Base-by-base conservation (phyloP, 164 flowering plant genomes). In the Vitis rupestris region DNA sequence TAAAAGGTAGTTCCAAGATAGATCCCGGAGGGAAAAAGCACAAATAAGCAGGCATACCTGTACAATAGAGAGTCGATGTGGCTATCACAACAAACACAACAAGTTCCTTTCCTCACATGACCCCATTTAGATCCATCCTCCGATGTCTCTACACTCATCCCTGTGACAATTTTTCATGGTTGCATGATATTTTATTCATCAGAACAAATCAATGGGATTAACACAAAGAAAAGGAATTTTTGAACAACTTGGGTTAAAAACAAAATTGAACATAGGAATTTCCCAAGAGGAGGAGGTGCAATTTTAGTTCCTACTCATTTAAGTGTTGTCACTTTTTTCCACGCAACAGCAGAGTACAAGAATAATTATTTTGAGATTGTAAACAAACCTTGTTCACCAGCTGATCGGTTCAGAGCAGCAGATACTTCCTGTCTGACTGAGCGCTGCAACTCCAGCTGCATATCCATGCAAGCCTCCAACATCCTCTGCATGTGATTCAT, bases 401-500 rank as follows among this genome's bases (percentile, higher is more conserved):
- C 60, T 47, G 90, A 82, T 63, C 94, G 82, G 66, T 90, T 88
- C 56, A 90, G 83, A 74, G 93, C 95, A 29, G 92, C 93, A 59
- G 93, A 90, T 50, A 90, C 95, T 79, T 90, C 95, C 75, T 90
- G 95, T 65, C 90, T 82, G 57, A 90, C 92, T 15, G 95, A 84
- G 5, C 91, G 90, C 64, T 89, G 93, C 77, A 89, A 73, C 82
- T 89, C 92, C 62, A 90, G 80, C 68, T 90, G 95, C 95, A 88
- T 90, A 73, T 90, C 95, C 91, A 90, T 88, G 88, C 95, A 90
- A 71, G 95, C 88, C 56, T 90, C 95, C 74, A 90, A 71, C 95
- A 88, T 88, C 82, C 91, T 82, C 73, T 90, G 95, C 95, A 90
- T 90, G 84, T 90, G 89, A 75, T 74, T 87, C 95, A 90, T 88